Base-by-base conservation (phyloP, 2,329 filamentous ascomycete species). In the Sporothrix pallida region DNA sequence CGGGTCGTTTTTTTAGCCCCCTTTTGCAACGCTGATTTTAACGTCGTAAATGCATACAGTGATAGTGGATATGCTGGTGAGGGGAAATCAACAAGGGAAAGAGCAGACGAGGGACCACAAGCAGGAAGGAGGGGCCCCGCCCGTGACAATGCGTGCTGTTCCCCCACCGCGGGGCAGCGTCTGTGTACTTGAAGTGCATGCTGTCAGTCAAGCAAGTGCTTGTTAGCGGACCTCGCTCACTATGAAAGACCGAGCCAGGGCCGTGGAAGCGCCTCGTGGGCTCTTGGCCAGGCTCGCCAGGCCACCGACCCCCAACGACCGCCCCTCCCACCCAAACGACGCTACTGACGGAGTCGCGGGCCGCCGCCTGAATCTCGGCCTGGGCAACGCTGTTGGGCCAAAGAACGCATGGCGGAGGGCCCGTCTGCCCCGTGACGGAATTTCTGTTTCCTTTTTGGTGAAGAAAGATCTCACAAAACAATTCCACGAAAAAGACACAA, bases 331-430 rank as follows among this genome's bases (percentile, higher is more conserved):
- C 54, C n/a, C 13, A 65, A 73, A 52, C 52, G 31, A 54, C 72
- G 69, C 72, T 73, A 71, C 56, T 71, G 54, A 46, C 74, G 74
- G 74, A 75, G 69, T 72, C 52, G 23, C 74, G 74, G 74, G 52
- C 74, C 74, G 74, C 48, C 74, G 74, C 71, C 74, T 54, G 68
- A 74, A 65, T 56, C 60, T 74, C 73, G 73, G 70, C 63, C 48
- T 23, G 44, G 65, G 37, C 52, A 67, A 67, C 42, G 13, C 20
- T 9, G n/a, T 26, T 48, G 62, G 62, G 62, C 62, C 62, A 67
- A 65, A 48, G n/a, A 23, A 26, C 26, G 5, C 42, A 67, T 20
- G 42, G 42, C 50, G 42, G 63, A 44, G 37, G 37, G 9, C 31
- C 42, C 31, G 46, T 15, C 46, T 23, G 65, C 48, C 65, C 20